phyloP scores from a whole-genome alignment of 805 yeast genomes.

The Candida maltosa region DNA sequence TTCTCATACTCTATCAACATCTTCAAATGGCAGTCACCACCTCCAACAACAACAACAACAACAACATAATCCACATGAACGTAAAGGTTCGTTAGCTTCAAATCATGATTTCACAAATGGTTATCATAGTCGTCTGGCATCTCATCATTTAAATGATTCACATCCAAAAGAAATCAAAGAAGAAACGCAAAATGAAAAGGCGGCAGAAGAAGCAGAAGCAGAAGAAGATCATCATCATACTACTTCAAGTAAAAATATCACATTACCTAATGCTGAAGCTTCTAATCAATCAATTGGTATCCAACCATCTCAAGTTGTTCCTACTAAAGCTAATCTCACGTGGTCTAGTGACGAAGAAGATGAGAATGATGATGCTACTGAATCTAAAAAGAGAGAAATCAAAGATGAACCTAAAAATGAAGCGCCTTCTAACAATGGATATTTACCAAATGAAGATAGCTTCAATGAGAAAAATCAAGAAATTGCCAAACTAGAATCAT shows the following conservation, averaged over 20 bases:
- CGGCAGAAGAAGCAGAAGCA: background rate
- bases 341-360: conserved; percentile 89
- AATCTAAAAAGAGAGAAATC: conserved; percentile 8
- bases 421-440: conserved; percentile 2
- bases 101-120: conserved; percentile 1
- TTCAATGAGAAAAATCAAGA: background rate
- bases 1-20: background rate
- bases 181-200: background rate
- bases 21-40: background rate
- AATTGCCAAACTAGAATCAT: conserved; percentile 1
- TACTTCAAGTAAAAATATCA: conserved; percentile 4
- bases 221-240: background rate
- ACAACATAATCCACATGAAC: too few species aligned
- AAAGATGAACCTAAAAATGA: background rate
- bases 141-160: background rate
- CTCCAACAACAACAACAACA: background rate
- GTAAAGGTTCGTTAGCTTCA: conserved; percentile 1
- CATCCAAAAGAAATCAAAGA: conserved; percentile 1
- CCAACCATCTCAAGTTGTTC: conserved; percentile 71
- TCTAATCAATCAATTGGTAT: conserved; percentile 31
- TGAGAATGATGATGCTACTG: conserved; percentile 25
- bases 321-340: conserved; percentile 77
- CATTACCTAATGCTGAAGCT: background rate
- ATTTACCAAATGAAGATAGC: background rate
- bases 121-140: conserved; percentile 7